Conservation (phyloP, 352 stramenopile species). For the Thalassiosira hispida region DNA sequence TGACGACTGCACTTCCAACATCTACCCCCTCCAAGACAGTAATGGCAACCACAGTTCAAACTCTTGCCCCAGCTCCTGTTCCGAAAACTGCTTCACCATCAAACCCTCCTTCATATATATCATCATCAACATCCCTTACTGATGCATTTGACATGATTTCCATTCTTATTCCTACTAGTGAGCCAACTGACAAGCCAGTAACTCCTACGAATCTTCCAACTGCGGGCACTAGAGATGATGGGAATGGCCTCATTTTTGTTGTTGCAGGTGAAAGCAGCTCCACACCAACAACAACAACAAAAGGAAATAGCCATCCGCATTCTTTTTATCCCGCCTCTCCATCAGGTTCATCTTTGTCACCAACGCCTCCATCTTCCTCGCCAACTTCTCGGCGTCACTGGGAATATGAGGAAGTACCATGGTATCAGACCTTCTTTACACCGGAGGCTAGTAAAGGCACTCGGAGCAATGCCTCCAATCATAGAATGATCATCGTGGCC, state of each 20-base stretch:
- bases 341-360: background rate
- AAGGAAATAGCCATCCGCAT: background rate
- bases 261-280: background rate
- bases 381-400: background rate
- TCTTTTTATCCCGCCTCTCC: background rate
- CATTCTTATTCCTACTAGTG: background rate
- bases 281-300: background rate
- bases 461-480: background rate
- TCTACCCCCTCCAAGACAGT: background rate
- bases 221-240: background rate
- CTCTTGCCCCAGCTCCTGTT: background rate
- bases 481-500: constrained; percentile 1
- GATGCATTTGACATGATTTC: background rate
- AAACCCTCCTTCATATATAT: background rate
- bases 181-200: background rate
- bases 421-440: background rate
- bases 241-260: background rate
- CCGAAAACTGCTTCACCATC: background rate
- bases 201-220: background rate
- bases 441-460: background rate
- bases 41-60: constrained; percentile 1
- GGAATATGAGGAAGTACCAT: background rate
- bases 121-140: constrained; percentile 5
- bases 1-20: background rate
- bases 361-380: background rate